A percentile compares a stretch with the other conserved stretches of the same genome.
Conservation (phyloP, 345 rosid species). For the Sonneratia alba region DNA sequence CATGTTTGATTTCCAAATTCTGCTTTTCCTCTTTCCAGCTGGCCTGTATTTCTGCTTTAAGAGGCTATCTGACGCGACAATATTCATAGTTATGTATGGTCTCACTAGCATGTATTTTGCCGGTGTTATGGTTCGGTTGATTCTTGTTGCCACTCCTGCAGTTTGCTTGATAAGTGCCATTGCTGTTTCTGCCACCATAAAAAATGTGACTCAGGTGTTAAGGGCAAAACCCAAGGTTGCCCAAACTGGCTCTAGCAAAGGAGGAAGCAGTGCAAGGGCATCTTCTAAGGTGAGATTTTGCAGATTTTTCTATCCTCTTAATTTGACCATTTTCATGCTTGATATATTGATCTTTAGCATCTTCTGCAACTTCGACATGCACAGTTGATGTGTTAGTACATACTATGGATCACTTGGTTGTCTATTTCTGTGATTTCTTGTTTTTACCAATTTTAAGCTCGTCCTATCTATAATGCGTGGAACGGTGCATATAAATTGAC, state of each 20-base stretch:
- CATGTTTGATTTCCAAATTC: conserved; percentile 95
- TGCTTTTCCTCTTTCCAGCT: conserved; percentile 97
- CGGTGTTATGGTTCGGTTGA: conserved; percentile 98
- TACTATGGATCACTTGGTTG: not conserved
- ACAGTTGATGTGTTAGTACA: not conserved
- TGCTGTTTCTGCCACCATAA: conserved; percentile 90
- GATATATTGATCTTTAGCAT: not conserved
- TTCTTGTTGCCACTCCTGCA: conserved; percentile 96
- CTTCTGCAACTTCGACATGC: not conserved
- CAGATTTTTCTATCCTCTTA: not conserved
- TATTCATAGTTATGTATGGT: conserved; percentile 98
- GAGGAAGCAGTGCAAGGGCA: conserved; percentile 55
- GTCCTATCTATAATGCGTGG: not conserved
- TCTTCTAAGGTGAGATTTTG: conserved; percentile 57
- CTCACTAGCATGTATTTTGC: conserved; percentile 99
- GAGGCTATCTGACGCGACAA: conserved; percentile 85
- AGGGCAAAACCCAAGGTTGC: conserved; percentile 66
- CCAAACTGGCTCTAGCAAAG: conserved; percentile 57
- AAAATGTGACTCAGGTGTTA: conserved; percentile 61
- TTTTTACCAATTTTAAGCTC: not conserved
- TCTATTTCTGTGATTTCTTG: not conserved
- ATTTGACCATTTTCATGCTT: not conserved
- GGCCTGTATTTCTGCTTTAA: conserved; percentile 99
- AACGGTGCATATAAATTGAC: not conserved
- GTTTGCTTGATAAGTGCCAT: conserved; percentile 93